Percentiles rank a stretch among this genome's conserved stretches.
Evolutionary conservation across 2,329 filamentous ascomycete genomes (phyloP).

Genomic region (Trichoderma guizhouense): DNA sequence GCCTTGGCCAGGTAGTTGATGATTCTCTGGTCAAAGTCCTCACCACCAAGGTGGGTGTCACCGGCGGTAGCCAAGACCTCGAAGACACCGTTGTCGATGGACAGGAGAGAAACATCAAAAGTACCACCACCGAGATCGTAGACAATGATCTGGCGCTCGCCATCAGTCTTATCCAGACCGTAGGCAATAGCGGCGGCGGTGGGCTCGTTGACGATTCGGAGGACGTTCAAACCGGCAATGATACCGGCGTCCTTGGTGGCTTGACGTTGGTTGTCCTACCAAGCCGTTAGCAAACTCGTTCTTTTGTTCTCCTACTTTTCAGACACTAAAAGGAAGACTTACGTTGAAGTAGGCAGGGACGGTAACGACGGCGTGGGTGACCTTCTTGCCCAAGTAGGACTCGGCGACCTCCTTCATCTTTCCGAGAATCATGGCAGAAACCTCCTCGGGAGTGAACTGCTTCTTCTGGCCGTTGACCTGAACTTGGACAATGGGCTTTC

Average conservation of each 20-base stretch:
- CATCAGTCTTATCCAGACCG: slow-evolving; percentile 81
- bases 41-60: slow-evolving; percentile 97
- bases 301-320: neutral
- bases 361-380: slow-evolving; percentile 85
- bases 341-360: slow-evolving; percentile 95
- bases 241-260: slow-evolving; percentile 92
- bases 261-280: slow-evolving; percentile 82
- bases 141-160: slow-evolving; percentile 84
- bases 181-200: slow-evolving; percentile 95
- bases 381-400: slow-evolving; percentile 75
- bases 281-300: slow-evolving; percentile 23
- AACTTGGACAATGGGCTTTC: slow-evolving; percentile 82
- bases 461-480: slow-evolving; percentile 62
- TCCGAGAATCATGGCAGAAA: slow-evolving; percentile 76
- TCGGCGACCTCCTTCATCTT: slow-evolving; percentile 86
- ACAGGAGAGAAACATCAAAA: slow-evolving; percentile 90
- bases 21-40: slow-evolving; percentile 97
- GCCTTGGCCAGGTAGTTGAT: slow-evolving; percentile 95
- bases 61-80: slow-evolving; percentile 92
- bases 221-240: slow-evolving; percentile 90
- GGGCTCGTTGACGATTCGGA: slow-evolving; percentile 95
- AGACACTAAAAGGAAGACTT: slow-evolving; percentile 23
- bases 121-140: slow-evolving; percentile 94
- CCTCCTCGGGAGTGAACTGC: slow-evolving; percentile 75
- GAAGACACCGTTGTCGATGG: slow-evolving; percentile 88